These are phyloP conservation scores for Yarrowia sp. DNA, from an alignment of 805 yeast species.

Conservation along the genomic window DNA sequence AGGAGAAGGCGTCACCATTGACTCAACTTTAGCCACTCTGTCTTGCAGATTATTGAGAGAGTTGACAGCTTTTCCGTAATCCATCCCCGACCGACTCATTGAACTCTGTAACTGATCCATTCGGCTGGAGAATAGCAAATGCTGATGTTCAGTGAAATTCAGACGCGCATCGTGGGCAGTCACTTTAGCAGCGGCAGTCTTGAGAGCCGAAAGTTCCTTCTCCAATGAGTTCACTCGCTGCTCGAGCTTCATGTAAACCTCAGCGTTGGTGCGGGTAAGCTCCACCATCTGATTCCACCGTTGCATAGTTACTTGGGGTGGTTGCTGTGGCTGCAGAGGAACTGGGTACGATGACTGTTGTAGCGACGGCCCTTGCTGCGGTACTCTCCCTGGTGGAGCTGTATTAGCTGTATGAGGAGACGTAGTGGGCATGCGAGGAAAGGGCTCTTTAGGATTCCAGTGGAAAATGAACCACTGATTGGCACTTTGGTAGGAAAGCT, in stretches of 20 bases:
- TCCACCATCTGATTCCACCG: neutral
- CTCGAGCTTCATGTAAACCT: neutral
- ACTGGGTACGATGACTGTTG: no score
- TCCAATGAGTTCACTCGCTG: neutral
- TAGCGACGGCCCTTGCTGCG: no score
- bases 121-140: neutral
- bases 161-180: neutral
- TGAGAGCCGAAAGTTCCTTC: neutral
- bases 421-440: no score
- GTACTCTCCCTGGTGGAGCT: no score
- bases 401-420: no score
- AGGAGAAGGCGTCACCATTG: neutral
- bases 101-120: neutral
- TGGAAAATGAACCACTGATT: neutral
- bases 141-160: neutral
- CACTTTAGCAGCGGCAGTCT: no score
- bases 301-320: neutral
- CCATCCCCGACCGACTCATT: neutral
- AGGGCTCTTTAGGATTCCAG: no score
- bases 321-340: neutral
- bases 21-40: neutral
- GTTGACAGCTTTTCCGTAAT: neutral
- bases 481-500: neutral
- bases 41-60: neutral
- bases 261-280: neutral